phyloP scores from a whole-genome alignment of 148 eudicot species.

The Rhododendron williamsianum region DNA sequence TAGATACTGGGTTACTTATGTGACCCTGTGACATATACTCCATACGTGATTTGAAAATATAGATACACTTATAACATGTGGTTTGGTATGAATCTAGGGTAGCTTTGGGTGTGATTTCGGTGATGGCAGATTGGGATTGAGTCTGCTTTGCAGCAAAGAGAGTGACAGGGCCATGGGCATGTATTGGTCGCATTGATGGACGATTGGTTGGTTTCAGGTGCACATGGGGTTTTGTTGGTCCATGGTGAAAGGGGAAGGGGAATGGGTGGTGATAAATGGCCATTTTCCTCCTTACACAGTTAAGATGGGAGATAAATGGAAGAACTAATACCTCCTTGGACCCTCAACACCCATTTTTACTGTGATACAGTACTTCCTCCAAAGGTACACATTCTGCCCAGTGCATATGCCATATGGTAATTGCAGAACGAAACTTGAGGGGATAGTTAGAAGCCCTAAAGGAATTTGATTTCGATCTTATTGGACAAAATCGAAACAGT shows the following conservation, averaged over 20 bases:
- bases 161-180: not conserved
- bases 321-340: not conserved
- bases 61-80: not conserved
- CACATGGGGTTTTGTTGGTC: not conserved
- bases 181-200: not conserved
- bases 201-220: not conserved
- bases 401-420: not conserved
- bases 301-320: not conserved
- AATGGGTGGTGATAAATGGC: not conserved
- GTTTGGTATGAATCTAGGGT: not conserved
- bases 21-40: not conserved
- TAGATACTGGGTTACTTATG: not conserved
- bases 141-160: not conserved
- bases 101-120: not conserved
- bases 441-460: not conserved
- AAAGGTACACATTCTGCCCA: not conserved
- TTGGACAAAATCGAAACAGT: not conserved
- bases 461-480: not conserved
- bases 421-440: not conserved
- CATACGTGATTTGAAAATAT: too few relatives aligned
- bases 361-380: not conserved
- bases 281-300: not conserved
- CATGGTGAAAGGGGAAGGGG: not conserved
- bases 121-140: not conserved
- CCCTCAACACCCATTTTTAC: not conserved